Base-by-base conservation (phyloP, 148 eudicot species). In the Heliamphora exappendiculata region DNA sequence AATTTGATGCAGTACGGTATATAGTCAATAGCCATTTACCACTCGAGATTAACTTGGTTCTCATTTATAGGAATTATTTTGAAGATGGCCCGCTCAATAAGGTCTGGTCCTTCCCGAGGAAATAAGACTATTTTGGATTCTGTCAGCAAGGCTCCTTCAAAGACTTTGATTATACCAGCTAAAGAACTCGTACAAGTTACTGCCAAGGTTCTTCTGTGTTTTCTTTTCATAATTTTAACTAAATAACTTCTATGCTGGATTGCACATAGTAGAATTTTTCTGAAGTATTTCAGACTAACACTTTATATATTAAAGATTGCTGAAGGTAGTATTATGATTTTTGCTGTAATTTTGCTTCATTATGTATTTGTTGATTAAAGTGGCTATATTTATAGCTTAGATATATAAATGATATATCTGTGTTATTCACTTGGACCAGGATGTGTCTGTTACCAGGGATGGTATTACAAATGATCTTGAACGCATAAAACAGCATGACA, bases 111-210 rank as follows among this genome's bases (percentile, higher is more conserved):
- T 77, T 81, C 85, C 41, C 85, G 47, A 73, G 91, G 89, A 65
- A 87, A 85, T 68, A 91, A 87, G 79, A 81, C 74, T 72, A 74
- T 62, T 74, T 80, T 79, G 53, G 97, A 89, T 75, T 31, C 81
- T 60, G 75, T 76, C 70, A 86, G 79, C 80, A 91, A 87, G 78
- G 88, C 88, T 78, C 89, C 94, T 67, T 81, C 88, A 51, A 87
- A 75, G 86, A 93, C 86, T 54, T 80, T 91, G 54, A 89, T 93
- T 53, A 87, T 95, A 79, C 89, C 96, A 42, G 86, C 91, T 82
- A 80, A 83, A 58, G 99, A 95, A 73, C 85, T 95, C 76, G 94
- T 91, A 70, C 99, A 95, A 84, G 85, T 95, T 73, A 85, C 86
- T 62, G 97, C 97, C 29, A 93, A 92, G 99, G 98, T 95, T 67